phyloP scores from a whole-genome alignment of 345 rosid genomes.

The Eucalyptus pauciflora region DNA sequence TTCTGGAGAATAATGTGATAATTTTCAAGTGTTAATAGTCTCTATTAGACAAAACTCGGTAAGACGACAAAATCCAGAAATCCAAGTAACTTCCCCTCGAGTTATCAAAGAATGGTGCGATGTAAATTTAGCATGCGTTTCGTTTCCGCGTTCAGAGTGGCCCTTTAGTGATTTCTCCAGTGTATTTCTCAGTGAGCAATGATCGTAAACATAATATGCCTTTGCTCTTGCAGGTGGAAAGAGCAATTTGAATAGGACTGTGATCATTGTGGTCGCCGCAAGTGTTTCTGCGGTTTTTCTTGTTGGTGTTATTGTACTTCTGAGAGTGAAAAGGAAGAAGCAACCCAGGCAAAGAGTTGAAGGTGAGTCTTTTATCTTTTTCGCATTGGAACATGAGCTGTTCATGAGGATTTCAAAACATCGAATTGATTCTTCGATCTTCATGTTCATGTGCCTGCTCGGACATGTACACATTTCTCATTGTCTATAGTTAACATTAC shows the following conservation, averaged over 20 bases:
- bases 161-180: not conserved
- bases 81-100: too few species aligned
- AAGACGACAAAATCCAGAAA: too few species aligned
- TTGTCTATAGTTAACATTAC: too few species aligned
- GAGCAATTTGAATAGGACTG: not conserved
- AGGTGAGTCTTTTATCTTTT: not conserved
- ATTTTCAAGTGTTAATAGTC: too few species aligned
- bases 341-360: not conserved
- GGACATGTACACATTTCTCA: too few species aligned
- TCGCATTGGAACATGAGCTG: not conserved
- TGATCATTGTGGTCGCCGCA: slow-evolving; percentile 8
- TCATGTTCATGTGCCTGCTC: too few species aligned
- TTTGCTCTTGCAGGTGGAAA: not conserved
- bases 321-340: slow-evolving; percentile 4
- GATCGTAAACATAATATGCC: not conserved
- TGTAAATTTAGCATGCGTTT: too few species aligned
- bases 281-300: slow-evolving; percentile 16
- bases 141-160: not conserved
- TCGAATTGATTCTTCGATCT: not conserved
- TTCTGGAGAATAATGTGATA: not conserved
- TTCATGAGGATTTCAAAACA: not conserved
- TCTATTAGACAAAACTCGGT: too few species aligned
- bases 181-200: too few species aligned
- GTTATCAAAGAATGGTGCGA: too few species aligned
- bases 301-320: not conserved